These are phyloP conservation scores for Logfia minima DNA, from an alignment of 129 eudicot species.

Conservation along the genomic window DNA sequence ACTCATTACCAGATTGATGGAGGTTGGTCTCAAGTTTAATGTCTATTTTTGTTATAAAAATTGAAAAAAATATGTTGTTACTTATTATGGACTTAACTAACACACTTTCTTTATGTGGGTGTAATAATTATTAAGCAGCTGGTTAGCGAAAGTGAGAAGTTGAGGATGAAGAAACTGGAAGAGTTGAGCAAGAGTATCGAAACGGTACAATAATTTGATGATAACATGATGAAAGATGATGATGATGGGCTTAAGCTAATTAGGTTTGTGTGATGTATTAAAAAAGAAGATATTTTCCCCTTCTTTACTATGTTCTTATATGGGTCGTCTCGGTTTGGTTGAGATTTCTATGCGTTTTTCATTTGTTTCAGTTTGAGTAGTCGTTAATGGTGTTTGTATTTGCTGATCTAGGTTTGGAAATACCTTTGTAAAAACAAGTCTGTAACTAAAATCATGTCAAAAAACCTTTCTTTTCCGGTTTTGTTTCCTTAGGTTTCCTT, in stretches of 20 bases:
- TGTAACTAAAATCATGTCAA: constrained; percentile 79
- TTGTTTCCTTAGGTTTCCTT: background rate
- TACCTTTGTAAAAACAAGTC: constrained; percentile 70
- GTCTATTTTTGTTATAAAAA: background rate
- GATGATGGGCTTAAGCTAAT: constrained; percentile 41
- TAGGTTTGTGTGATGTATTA: constrained; percentile 70
- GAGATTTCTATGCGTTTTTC: constrained; percentile 39
- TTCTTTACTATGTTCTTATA: constrained; percentile 43
- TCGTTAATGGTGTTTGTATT: constrained; percentile 47
- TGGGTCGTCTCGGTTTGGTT: constrained; percentile 64
- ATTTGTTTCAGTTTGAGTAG: constrained; percentile 36
- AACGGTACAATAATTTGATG: constrained; percentile 49
- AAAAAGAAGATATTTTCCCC: constrained; percentile 28
- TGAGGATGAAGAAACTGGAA: constrained; percentile 98
- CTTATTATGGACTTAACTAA: constrained; percentile 25
- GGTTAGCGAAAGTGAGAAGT: constrained; percentile 92
- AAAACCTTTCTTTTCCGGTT: constrained; percentile 10
- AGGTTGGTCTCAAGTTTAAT: constrained; percentile 58
- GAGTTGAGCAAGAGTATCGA: constrained; percentile 97
- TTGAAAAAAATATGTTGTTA: background rate
- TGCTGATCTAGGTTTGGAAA: constrained; percentile 70
- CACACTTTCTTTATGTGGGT: constrained; percentile 26
- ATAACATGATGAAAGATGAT: constrained; percentile 33
- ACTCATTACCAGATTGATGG: constrained; percentile 87
- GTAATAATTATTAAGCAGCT: constrained; percentile 65